Base-by-base conservation (phyloP, 2,329 filamentous ascomycete genomes). In the Trichoderma citrinoviride region DNA sequence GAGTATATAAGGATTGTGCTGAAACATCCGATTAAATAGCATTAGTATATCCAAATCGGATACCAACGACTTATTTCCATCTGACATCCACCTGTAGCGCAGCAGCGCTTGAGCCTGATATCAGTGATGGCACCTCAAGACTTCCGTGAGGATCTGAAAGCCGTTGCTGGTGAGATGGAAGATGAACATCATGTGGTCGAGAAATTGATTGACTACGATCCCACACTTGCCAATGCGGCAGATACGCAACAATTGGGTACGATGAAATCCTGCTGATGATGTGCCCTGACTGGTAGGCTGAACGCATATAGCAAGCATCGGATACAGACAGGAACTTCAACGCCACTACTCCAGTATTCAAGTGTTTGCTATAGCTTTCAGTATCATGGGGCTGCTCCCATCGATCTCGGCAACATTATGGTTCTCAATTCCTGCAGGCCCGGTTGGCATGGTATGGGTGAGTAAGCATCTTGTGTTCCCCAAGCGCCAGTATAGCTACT, bases 371-470 rank as follows among this genome's bases (percentile, higher is more conserved):
- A 60, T 60, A 49, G 56, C 56, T 2, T 60, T 60, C 19, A 60
- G 56, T 7, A 60, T 60, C 15, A 60, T 60, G 56, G 56, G 56
- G 3, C 21, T 60, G 6, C 56, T 60, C 1, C 56, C 56, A 12
- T 60, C 56, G 17, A 60, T 60, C 15, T 49, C 56, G 17, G 56
- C 56, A 8, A 60, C 56, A 3, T n/a, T 60, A 12, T 60, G 56
- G 56, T 60, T 60, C 21, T 49, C 44, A 1, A 44, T 60, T 40
- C 56, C 56, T 25, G 56, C 56, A 49, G 56, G 56, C 7, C 44
- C 56, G 6, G 44, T 33, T 27, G 56, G 56, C n/a, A 60, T 60
- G 56, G 56, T 60, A 12, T 60, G 56, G 56, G 56, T 60, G 40
- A 60, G 44, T 60, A 1, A 12, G 19, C 17, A 2, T 25, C 21